Evolutionary conservation across 768 basidiomycete species (phyloP), one percentile per base, ranked within the genome.

Genomic region (Trametes sanguinea): DNA sequence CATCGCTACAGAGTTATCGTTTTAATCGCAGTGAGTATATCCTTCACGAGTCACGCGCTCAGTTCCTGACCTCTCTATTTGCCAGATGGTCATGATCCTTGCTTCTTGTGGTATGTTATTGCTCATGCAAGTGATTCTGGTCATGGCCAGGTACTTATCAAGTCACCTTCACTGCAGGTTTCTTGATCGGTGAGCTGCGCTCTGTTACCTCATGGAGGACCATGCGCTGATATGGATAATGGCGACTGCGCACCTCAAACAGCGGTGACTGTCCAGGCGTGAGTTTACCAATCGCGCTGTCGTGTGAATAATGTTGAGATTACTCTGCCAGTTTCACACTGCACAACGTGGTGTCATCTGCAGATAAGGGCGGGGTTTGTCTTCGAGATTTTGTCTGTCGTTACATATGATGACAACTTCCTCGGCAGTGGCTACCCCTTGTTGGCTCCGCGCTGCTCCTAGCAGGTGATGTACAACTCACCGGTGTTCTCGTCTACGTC

Each of bases 51-150:
- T 2, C 10, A 13, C 11, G 13, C 3, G 30, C 13, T 32, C 11
- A 2, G 0, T 1, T 32, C 27, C 4, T 50, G 14, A 13, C 30
- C 7, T 6, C 22, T 2, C 6, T 32, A 52, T n/a, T n/a, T n/a
- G n/a, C n/a, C n/a, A n/a, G 51, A 52, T 52, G 51, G 22, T 42
- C 17, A 52, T 52, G 51, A 52, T 52, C 35, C 17, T 40, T 6
- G 17, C 51, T 17, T 37, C 51, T 22, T 52, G 22, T 6, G 51
- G 51, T 52, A 29, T 32, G 10, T 22, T 30, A 13, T 43, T 43
- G 5, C 42, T 39, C 13, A 13, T n/a, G 37, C 37, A 39, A 29
- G 10, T 29, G 17, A 6, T 27, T 47, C 5, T 17, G 46, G 3
- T 10, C 27, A 4, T 35, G 50, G 37, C 13, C 4, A 35, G 22